A percentile compares a stretch with the other conserved stretches of the same genome.
These are phyloP conservation scores for Sordariomycetes sp. DNA, from an alignment of 2,329 filamentous ascomycete species.

Conservation along the genomic window DNA sequence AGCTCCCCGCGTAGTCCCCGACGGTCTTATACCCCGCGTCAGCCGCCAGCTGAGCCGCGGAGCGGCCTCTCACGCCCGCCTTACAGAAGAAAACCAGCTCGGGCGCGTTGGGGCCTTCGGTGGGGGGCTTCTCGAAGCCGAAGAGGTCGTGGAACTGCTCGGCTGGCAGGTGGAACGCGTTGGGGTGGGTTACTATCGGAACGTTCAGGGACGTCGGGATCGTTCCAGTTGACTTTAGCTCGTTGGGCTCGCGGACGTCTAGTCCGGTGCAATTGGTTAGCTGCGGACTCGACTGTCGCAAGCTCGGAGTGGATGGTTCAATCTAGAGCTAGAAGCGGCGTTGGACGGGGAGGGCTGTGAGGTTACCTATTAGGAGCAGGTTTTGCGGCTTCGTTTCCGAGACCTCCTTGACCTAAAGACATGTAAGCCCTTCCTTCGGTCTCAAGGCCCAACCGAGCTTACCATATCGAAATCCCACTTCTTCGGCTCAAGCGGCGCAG, in stretches of 20 bases:
- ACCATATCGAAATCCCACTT: constrained; percentile 3
- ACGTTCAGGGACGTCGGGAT: constrained; percentile 80
- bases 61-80: constrained; percentile 68
- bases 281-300: too few relatives aligned
- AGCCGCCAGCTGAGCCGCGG: constrained; percentile 64
- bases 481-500: neutral
- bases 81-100: constrained; percentile 85
- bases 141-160: constrained; percentile 77
- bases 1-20: constrained; percentile 62
- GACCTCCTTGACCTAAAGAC: neutral
- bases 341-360: neutral
- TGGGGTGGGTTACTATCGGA: constrained; percentile 62
- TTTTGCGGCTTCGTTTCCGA: neutral
- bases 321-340: too few relatives aligned
- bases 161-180: constrained; percentile 61
- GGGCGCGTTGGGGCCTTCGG: constrained; percentile 19
- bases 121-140: constrained; percentile 56
- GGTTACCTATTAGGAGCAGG: constrained; percentile 2
- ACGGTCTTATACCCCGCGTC: constrained; percentile 63
- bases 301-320: too few relatives aligned
- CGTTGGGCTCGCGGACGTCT: constrained; percentile 63
- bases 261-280: neutral
- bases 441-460: neutral
- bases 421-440: neutral
- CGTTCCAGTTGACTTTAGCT: constrained; percentile 48